Percentiles rank a stretch among this genome's conserved stretches.
phyloP scores from a whole-genome alignment of 2,329 filamentous ascomycete species.

The Aureobasidium zeae region DNA sequence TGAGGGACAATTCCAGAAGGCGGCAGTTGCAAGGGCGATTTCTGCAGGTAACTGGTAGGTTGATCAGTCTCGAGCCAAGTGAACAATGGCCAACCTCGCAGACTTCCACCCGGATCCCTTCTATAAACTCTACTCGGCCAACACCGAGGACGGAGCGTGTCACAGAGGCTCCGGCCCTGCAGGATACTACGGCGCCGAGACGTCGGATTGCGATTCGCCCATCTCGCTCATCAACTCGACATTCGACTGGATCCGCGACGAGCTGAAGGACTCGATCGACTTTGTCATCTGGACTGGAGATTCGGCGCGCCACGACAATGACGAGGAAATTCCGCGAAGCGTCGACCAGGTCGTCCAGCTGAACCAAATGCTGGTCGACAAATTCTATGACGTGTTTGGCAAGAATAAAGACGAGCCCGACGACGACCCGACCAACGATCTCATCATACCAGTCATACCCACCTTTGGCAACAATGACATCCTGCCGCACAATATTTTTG shows the following conservation, averaged over 20 bases:
- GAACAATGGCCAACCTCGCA: constrained; percentile 30
- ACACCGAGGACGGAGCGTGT: constrained; percentile 60
- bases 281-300: constrained; percentile 35
- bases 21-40: constrained; percentile 54
- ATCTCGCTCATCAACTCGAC: constrained; percentile 74
- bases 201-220: constrained; percentile 81
- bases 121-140: constrained; percentile 71
- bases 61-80: constrained; percentile 16
- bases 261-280: constrained; percentile 31
- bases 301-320: constrained; percentile 33
- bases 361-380: constrained; percentile 66
- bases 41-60: constrained; percentile 76
- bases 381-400: constrained; percentile 67
- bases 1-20: constrained; percentile 10
- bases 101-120: constrained; percentile 87
- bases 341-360: constrained; percentile 65
- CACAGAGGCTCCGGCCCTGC: constrained; percentile 69
- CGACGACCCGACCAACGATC: constrained; percentile 45
- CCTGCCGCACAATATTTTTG: constrained; percentile 89
- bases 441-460: constrained; percentile 72
- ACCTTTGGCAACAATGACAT: constrained; percentile 97
- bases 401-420: constrained; percentile 41
- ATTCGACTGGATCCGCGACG: constrained; percentile 67
- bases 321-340: constrained; percentile 57
- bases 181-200: constrained; percentile 75